These are phyloP conservation scores for Cavenderia fasciculata DNA, from an alignment of 78 protist genomes.

Conservation along the genomic window DNA sequence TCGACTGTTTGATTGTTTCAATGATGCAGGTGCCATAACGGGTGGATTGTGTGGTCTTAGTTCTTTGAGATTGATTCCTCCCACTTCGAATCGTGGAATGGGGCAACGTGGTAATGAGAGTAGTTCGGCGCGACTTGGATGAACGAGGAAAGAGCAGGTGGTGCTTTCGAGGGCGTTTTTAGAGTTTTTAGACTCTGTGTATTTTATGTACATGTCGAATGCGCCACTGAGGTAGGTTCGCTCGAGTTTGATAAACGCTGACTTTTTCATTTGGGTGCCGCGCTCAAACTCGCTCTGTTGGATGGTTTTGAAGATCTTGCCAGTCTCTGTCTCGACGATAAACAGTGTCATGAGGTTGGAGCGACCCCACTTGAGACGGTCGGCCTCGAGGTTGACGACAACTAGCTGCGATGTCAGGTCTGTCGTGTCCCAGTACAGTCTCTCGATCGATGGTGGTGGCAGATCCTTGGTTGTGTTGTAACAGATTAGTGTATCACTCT, in stretches of 20 bases:
- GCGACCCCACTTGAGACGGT: conserved; percentile 21
- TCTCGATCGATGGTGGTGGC: conserved; percentile 1
- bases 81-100: too few relatives aligned
- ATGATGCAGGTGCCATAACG: too few relatives aligned
- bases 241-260: not conserved
- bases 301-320: not conserved
- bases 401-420: not conserved
- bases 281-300: conserved; percentile 3
- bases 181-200: too few relatives aligned
- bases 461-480: conserved; percentile 18
- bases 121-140: too few relatives aligned
- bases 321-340: not conserved
- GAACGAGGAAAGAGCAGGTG: too few relatives aligned
- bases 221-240: not conserved
- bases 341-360: conserved; percentile 7
- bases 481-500: not conserved
- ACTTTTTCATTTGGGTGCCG: not conserved
- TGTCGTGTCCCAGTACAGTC: not conserved
- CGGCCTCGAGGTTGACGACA: not conserved
- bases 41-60: too few relatives aligned
- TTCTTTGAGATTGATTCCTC: too few relatives aligned
- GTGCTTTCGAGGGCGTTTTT: too few relatives aligned
- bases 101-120: too few relatives aligned
- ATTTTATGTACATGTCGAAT: too few relatives aligned
- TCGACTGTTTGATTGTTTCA: too few relatives aligned